phyloP scores from a whole-genome alignment of 2,329 filamentous ascomycete species.

The Xylaria sp. region DNA sequence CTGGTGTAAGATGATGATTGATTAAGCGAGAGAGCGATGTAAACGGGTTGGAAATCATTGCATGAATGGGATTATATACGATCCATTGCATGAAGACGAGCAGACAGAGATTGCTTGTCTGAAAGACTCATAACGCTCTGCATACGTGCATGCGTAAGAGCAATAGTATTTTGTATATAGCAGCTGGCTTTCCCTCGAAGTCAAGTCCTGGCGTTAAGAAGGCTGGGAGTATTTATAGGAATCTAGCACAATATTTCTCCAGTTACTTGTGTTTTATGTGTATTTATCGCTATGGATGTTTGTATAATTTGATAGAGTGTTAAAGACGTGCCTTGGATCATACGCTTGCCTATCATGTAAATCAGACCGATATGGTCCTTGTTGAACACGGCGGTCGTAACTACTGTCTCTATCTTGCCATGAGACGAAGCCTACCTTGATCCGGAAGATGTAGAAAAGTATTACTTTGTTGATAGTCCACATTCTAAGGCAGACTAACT shows the following conservation, averaged over 20 bases:
- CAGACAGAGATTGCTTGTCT: background rate
- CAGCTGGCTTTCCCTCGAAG: background rate
- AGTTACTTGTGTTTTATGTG: background rate
- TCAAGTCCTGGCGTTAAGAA: background rate
- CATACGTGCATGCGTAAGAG: background rate
- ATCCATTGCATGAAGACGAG: slow-evolving; percentile 1
- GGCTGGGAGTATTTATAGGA: background rate
- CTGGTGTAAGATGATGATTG: background rate
- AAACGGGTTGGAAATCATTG: background rate
- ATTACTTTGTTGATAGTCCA: background rate
- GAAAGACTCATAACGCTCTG: background rate
- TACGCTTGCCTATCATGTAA: background rate
- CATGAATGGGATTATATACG: background rate
- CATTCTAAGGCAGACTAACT: background rate
- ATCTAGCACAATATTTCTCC: background rate
- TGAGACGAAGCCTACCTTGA: background rate
- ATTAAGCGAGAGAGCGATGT: background rate
- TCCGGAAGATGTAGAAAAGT: background rate
- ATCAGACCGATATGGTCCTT: background rate
- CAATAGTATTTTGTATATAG: slow-evolving; percentile 7
- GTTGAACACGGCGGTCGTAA: background rate
- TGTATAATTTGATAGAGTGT: background rate
- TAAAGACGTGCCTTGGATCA: background rate
- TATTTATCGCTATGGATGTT: background rate
- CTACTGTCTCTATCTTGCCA: background rate